Percentiles rank a stretch among this genome's conserved stretches.
These are phyloP conservation scores for Globisporangium rhizosaccharum DNA, from an alignment of 352 stramenopile genomes.

Conservation along the genomic window DNA sequence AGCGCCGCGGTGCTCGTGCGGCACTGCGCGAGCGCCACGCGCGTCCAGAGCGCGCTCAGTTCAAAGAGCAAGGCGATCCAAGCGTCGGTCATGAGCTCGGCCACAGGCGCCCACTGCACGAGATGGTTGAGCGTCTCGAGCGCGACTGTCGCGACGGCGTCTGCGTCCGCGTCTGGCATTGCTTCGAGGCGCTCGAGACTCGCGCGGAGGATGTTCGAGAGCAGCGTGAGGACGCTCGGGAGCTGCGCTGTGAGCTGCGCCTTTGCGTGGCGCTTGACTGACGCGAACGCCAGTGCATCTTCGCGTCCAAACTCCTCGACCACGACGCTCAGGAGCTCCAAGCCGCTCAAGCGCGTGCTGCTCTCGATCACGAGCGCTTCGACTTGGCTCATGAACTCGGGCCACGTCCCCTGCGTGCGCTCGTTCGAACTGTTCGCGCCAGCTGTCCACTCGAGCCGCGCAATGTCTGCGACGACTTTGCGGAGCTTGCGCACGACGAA, in stretches of 20 bases:
- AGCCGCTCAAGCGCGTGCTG: slow-evolving; percentile 32
- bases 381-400: slow-evolving; percentile 60
- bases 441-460: slow-evolving; percentile 43
- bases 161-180: slow-evolving; percentile 22
- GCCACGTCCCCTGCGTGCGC: slow-evolving; percentile 24
- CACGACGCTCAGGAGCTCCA: slow-evolving; percentile 56
- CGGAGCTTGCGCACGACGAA: slow-evolving; percentile 67
- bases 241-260: slow-evolving; percentile 33
- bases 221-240: slow-evolving; percentile 38
- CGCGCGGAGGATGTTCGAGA: slow-evolving; percentile 40
- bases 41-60: slow-evolving; percentile 38
- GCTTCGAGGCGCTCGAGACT: slow-evolving; percentile 38
- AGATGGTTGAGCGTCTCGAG: slow-evolving; percentile 53
- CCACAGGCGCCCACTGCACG: slow-evolving; percentile 46
- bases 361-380: slow-evolving; percentile 47
- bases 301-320: slow-evolving; percentile 73
- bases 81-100: slow-evolving; percentile 41
- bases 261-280: slow-evolving; percentile 39
- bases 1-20: slow-evolving; percentile 43
- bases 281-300: slow-evolving; percentile 46
- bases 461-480: slow-evolving; percentile 71
- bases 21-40: slow-evolving; percentile 11
- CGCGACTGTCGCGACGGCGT: slow-evolving; percentile 42
- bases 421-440: not conserved
- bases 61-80: slow-evolving; percentile 67